These are phyloP conservation scores for Acmispon strigosus DNA, from an alignment of 306 rosid species.

Conservation along the genomic window DNA sequence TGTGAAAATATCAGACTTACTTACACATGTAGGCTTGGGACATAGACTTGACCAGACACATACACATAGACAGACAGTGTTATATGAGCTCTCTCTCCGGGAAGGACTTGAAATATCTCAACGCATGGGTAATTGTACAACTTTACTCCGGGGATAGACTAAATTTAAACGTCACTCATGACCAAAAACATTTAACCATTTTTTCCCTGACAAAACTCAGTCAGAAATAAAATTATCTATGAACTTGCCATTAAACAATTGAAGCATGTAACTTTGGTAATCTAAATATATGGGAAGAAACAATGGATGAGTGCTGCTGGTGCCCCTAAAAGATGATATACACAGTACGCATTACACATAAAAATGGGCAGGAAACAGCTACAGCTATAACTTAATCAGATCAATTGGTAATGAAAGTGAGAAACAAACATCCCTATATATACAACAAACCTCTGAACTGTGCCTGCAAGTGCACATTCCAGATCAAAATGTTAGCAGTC, in stretches of 20 bases:
- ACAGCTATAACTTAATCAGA: conserved; percentile 37
- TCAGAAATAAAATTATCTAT: background rate
- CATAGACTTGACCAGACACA: no score
- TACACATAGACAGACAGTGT: no score
- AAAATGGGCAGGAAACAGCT: conserved; percentile 31
- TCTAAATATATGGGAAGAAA: conserved; percentile 19
- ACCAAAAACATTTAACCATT: no score
- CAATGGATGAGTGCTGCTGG: conserved; percentile 3
- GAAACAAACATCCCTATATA: conserved; percentile 55
- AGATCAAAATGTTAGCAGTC: conserved; percentile 52
- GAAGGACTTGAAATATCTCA: no score
- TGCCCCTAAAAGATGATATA: conserved; percentile 9
- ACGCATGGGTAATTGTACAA: no score
- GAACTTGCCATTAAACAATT: conserved; percentile 17
- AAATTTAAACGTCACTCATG: no score
- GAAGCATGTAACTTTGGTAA: conserved; percentile 8
- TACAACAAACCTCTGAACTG: conserved; percentile 49
- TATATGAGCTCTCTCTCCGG: no score
- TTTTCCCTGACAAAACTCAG: background rate
- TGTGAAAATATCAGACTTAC: no score
- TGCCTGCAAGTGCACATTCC: conserved; percentile 29
- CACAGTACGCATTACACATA: conserved; percentile 5
- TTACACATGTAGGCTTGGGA: no score
- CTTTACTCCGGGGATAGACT: no score
- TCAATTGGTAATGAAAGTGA: conserved; percentile 35